These are phyloP conservation scores for Monascus purpureus DNA, from an alignment of 495 filamentous ascomycete species.

Conservation along the genomic window DNA sequence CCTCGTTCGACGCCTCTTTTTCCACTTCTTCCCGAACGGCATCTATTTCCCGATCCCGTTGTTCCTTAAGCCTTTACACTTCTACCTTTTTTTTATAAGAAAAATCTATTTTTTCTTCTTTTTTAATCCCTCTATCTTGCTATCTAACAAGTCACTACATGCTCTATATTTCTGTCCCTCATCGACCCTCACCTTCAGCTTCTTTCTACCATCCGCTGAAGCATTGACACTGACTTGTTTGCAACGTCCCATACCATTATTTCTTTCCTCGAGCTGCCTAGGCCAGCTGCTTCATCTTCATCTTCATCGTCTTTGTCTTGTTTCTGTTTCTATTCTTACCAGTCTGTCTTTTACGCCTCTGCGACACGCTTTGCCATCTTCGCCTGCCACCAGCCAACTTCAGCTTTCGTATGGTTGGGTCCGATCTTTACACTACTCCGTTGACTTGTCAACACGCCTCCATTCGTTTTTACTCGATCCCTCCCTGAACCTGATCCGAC, in stretches of 20 bases:
- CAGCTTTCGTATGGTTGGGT: not conserved
- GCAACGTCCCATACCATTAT: conserved; percentile 1
- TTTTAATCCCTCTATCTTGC: not conserved
- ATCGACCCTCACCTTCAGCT: too few species aligned
- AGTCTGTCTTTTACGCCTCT: conserved; percentile 19
- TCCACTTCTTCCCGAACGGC: conserved; percentile 1
- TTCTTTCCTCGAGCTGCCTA: conserved; percentile 19
- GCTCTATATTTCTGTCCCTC: conserved; percentile 2
- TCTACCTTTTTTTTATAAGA: conserved; percentile 6
- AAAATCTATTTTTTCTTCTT: not conserved
- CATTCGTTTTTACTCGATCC: not conserved
- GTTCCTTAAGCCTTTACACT: conserved; percentile 1
- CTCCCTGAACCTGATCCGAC: not conserved
- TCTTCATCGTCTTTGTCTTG: conserved; percentile 8
- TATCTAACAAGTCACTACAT: not conserved
- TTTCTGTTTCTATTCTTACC: not conserved
- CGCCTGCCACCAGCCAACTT: not conserved
- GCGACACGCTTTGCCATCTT: conserved; percentile 21
- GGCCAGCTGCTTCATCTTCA: conserved; percentile 25
- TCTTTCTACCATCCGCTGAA: conserved; percentile 7
- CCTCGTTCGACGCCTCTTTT: conserved; percentile 6
- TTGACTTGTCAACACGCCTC: not conserved
- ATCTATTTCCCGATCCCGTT: not conserved
- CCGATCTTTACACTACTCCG: conserved; percentile 2
- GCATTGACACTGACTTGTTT: conserved; percentile 6